Evolutionary conservation across 345 rosid species (phyloP).

Genomic region (Adansonia digitata): DNA sequence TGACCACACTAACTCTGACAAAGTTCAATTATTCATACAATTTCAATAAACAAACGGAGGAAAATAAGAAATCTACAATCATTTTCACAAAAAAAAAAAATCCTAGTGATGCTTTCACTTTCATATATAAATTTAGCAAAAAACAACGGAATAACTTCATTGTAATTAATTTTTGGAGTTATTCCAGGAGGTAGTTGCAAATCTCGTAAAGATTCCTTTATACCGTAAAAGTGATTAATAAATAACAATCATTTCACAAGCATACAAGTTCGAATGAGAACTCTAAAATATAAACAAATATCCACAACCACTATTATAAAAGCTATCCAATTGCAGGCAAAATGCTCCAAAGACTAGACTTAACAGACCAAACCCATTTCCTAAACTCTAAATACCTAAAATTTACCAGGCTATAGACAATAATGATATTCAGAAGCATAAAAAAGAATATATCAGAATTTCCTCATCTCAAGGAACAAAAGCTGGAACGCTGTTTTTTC

Average conservation of each 20-base stretch:
- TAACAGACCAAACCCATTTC: background rate
- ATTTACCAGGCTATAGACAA: background rate
- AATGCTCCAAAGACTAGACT: background rate
- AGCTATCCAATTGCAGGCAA: background rate
- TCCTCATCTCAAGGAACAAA: background rate
- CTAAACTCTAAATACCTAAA: background rate
- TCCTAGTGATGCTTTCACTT: background rate
- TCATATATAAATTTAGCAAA: background rate
- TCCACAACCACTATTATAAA: background rate
- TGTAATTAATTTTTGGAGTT: background rate
- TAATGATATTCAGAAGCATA: background rate
- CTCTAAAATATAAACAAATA: background rate
- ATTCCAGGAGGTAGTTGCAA: background rate
- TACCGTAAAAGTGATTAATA: background rate
- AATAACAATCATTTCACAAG: background rate
- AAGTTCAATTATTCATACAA: background rate
- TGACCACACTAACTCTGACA: too few relatives aligned
- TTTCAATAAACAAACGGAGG: background rate
- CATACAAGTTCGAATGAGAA: background rate
- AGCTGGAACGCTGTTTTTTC: background rate
- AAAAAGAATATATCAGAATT: background rate
- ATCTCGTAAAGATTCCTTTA: background rate
- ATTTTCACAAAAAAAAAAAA: background rate
- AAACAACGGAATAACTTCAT: background rate
- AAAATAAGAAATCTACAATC: background rate